phyloP scores from a whole-genome alignment of 2,329 filamentous ascomycete genomes.

The Aspergillus pseudotamarii region DNA sequence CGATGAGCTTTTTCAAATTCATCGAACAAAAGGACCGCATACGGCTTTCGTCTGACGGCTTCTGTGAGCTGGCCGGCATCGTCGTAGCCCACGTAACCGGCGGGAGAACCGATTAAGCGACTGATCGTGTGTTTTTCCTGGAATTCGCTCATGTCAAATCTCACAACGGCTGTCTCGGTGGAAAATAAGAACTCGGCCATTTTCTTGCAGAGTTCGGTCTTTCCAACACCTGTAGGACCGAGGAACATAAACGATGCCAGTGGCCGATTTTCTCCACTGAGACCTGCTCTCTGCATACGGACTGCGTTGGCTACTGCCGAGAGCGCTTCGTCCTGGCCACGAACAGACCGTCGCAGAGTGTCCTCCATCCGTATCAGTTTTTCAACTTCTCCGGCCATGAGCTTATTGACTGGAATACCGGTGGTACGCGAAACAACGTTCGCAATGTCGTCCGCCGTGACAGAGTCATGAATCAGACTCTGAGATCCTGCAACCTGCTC shows the following conservation, averaged over 20 bases:
- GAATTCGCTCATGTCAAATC: slow-evolving; percentile 98
- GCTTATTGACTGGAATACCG: slow-evolving; percentile 87
- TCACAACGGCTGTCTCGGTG: slow-evolving; percentile 83
- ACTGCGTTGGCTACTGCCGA: slow-evolving; percentile 90
- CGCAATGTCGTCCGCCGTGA: slow-evolving; percentile 94
- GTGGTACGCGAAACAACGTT: slow-evolving; percentile 88
- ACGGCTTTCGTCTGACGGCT: slow-evolving; percentile 90
- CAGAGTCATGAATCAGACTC: slow-evolving; percentile 82
- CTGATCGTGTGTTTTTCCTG: slow-evolving; percentile 97
- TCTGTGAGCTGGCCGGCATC: slow-evolving; percentile 96
- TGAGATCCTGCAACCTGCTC: slow-evolving; percentile 52
- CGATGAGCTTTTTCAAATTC: slow-evolving; percentile 98
- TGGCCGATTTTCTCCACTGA: slow-evolving; percentile 88
- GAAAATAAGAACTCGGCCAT: slow-evolving; percentile 92
- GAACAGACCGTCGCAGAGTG: slow-evolving; percentile 76
- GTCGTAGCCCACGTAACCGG: slow-evolving; percentile 95
- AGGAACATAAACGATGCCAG: slow-evolving; percentile 97
- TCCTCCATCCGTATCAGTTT: slow-evolving; percentile 97
- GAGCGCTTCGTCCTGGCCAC: slow-evolving; percentile 92
- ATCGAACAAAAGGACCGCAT: slow-evolving; percentile 91
- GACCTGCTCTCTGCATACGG: slow-evolving; percentile 85
- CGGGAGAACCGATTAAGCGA: slow-evolving; percentile 86
- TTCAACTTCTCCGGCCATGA: slow-evolving; percentile 91
- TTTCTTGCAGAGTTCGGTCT: slow-evolving; percentile 96
- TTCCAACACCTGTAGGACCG: slow-evolving; percentile 93